These are phyloP conservation scores for Fusarium illudens DNA, from an alignment of 2,329 filamentous ascomycete species.

Conservation along the genomic window DNA sequence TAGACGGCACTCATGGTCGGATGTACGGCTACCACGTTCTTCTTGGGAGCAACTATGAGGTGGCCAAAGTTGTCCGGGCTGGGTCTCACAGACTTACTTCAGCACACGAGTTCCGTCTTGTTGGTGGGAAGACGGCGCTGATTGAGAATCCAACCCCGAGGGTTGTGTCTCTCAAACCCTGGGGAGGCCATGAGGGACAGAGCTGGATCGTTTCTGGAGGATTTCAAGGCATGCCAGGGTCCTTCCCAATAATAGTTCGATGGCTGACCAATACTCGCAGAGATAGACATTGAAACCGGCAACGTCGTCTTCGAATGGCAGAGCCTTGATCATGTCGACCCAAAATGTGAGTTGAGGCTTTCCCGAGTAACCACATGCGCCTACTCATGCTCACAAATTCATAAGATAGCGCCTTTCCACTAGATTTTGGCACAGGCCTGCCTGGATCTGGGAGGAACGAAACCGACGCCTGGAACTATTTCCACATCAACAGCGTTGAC, in stretches of 20 bases:
- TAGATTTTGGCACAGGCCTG: background rate
- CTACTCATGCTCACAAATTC: background rate
- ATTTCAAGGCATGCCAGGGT: background rate
- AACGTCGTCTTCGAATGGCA: slow-evolving; percentile 24
- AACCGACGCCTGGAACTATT: slow-evolving; percentile 39
- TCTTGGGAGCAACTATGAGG: background rate
- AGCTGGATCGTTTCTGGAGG: background rate
- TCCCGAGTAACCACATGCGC: background rate
- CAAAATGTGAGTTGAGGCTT: background rate
- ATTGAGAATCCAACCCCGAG: background rate
- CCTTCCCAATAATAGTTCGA: background rate
- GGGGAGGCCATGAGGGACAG: background rate
- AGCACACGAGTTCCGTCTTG: background rate
- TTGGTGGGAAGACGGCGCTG: background rate
- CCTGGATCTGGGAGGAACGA: background rate
- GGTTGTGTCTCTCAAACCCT: background rate
- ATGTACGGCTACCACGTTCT: background rate
- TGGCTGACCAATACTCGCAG: background rate
- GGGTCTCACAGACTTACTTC: background rate
- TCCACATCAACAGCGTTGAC: slow-evolving; percentile 49
- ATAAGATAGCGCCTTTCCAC: background rate
- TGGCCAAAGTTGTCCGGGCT: background rate
- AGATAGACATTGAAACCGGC: slow-evolving; percentile 28
- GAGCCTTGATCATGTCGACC: slow-evolving; percentile 3
- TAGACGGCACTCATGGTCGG: background rate